Base-by-base conservation (phyloP, 2,329 filamentous ascomycete species). In the Fusarium sarcochroum region DNA sequence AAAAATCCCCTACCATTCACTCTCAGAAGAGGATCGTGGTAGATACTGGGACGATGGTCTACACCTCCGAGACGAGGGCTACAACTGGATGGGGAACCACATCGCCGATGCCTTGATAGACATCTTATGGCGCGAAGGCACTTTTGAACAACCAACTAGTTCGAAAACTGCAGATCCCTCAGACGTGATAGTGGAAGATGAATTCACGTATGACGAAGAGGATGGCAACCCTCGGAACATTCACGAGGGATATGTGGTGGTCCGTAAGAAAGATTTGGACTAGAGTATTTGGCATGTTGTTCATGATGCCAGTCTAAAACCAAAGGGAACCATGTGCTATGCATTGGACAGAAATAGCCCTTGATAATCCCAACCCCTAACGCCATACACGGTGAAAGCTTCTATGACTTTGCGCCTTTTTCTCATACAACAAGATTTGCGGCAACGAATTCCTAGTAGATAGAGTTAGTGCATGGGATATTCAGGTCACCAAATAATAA, bases 41-140 rank as follows among this genome's bases (percentile, higher is more conserved):
- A 79, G 78, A 58, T 86, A 88, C 70, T 91, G 88, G 87, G 83
- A 88, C 66, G 89, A 91, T 76, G 83, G 82, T 18, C 67, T 91
- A 21, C 89, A 91, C 77, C 80, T 90, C 11, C 86, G 84, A 1
- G 76, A 80, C 0, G 81, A 80, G 8, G 89, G 89, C 9, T 91
- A 91, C 79, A 83, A 90, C 72, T 79, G 86, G 70, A 87, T 91
- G 81, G 89, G 89, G 3, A 80, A 83, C 38, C 81, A 85, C 58
- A 80, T 91, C 49, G 89, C 84, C 46, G 81, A 84, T 23, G 81
- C 79, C 30, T 76, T 91, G 11, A 78, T 87, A 45, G 79, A 82
- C 30, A 78, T 89, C 38, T 69, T 85, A 45, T 75, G 76, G 62
- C 76, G 79, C 38, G 71, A 78, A 20, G 76, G 75, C 7, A 72